Evolutionary conservation across 2,329 filamentous ascomycete species (phyloP), one percentile per base, ranked within the genome.

Genomic region (Hypoxylon sp.): DNA sequence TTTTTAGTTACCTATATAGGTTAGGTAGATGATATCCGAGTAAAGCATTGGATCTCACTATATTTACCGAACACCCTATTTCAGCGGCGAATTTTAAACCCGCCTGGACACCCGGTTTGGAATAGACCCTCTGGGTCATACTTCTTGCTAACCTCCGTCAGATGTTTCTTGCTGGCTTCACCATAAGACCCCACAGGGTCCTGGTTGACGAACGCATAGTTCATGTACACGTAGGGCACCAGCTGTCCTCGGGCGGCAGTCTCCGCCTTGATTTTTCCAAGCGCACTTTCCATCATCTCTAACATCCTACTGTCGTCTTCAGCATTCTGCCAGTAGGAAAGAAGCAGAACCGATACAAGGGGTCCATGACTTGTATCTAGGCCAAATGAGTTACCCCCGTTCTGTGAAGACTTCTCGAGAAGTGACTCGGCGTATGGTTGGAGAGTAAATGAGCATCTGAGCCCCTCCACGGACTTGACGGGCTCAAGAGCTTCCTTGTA

Each of bases 191-290:
- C n/a, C 7, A 60, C 55, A 7, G 57, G 48, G 26, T 63, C 49
- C 49, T 65, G 60, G n/a, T 44, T 25, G 9, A 7, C 9, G 25
- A 36, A 57, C 8, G 63, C 57, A 27, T 65, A 63, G 45, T 64
- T 64, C 58, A 61, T 31, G 40, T 61, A 64, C 21, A 47, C 51
- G 41, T 56, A 64, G 6, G 51, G 30, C 9, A 63, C 44, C 4
- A 38, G 7, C 13, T 51, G 55, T 4, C 48, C 48, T 27, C 45
- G 60, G 2, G 21, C 13, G 3, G 7, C 40, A 5, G 62, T 61
- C 11, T 62, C 49, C 7, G 3, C 12, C 6, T 57, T 36, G 23
- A 63, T 61, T 4, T 19, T n/a, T 8, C 51, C 44, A 9, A 64
- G 20, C 1, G 32, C 36, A 3, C n/a, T 32, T 13, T 46, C 40